A percentile compares a stretch with the other conserved stretches of the same genome.
Evolutionary conservation across 495 filamentous ascomycete genomes (phyloP).

Genomic region (Oidiodendron maius): DNA sequence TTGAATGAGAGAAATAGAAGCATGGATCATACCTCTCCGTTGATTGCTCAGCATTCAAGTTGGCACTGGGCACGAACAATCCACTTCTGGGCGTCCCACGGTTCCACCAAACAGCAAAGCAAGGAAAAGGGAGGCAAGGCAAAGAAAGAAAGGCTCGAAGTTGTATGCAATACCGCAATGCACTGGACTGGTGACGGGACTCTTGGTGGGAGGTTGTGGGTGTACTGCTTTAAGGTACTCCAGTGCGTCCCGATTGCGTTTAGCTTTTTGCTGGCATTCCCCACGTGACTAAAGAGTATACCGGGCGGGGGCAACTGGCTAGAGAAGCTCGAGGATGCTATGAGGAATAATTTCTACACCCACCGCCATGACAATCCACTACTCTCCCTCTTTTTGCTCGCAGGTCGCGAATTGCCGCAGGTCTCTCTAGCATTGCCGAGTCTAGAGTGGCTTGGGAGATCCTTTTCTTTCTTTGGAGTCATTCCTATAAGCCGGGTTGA

Average conservation of each 20-base stretch:
- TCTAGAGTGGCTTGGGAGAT: conserved; percentile 5
- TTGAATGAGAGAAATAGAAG: too few species aligned
- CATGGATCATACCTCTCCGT: conserved; percentile 12
- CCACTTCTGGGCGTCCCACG: too few species aligned
- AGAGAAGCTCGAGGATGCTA: background rate
- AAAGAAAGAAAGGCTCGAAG: background rate
- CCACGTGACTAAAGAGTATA: background rate
- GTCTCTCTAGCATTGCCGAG: conserved; percentile 13
- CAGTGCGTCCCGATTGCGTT: background rate
- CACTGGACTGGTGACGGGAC: too few species aligned
- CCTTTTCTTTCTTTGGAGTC: background rate
- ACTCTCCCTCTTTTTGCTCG: conserved; percentile 1
- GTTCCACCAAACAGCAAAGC: too few species aligned
- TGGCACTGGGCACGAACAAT: background rate
- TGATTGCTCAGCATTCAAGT: conserved; percentile 3
- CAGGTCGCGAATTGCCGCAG: conserved; percentile 7
- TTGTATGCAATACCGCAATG: too few species aligned
- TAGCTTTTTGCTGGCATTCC: background rate
- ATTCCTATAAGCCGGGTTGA: background rate
- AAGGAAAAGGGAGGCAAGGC: background rate
- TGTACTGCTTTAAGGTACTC: background rate
- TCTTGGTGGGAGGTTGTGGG: background rate
- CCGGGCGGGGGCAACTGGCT: background rate
- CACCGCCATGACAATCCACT: conserved; percentile 15
- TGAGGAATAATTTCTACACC: background rate